These are phyloP conservation scores for Diaporthe amygdali DNA, from an alignment of 2,329 filamentous ascomycete species.

Conservation along the genomic window DNA sequence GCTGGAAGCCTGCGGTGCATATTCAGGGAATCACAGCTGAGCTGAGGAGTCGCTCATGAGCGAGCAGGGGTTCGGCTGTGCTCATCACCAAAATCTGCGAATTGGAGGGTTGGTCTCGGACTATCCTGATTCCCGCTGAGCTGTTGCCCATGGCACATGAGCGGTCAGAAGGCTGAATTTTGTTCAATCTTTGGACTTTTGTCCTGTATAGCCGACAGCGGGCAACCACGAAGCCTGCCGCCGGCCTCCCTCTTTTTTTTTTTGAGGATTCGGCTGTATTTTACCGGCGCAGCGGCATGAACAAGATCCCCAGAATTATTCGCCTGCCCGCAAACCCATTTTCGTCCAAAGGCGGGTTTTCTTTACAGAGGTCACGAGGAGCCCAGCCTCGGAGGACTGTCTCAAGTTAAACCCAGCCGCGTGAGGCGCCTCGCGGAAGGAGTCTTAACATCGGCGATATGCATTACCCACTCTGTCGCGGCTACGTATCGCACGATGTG, in stretches of 20 bases:
- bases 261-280: background rate
- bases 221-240: background rate
- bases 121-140: background rate
- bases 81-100: background rate
- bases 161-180: background rate
- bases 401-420: background rate
- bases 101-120: background rate
- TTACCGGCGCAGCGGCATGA: background rate
- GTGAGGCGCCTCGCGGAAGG: background rate
- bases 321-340: background rate
- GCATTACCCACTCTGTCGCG: background rate
- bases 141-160: background rate
- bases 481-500: conserved; percentile 8
- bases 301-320: background rate
- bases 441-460: background rate
- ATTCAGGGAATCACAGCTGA: background rate
- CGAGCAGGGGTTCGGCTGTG: background rate
- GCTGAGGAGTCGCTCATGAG: background rate
- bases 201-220: background rate
- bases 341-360: background rate
- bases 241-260: background rate
- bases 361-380: background rate
- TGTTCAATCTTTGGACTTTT: background rate
- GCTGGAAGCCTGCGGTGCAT: background rate
- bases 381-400: background rate